Conservation (phyloP, 1,139 yeast species). For the Candida mesenterica region DNA sequence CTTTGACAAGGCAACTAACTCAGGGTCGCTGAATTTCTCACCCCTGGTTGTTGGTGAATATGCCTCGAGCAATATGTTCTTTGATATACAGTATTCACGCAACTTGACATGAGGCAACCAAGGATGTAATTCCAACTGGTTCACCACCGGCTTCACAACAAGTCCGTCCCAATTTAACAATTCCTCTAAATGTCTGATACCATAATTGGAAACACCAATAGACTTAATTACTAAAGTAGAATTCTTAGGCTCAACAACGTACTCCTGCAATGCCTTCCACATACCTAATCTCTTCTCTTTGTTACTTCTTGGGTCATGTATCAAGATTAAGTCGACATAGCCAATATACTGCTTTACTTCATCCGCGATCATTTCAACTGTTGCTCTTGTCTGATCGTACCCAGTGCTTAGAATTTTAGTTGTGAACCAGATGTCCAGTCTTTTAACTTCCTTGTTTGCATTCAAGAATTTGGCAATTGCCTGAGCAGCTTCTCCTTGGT, state of each 20-base stretch:
- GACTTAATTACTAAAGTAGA: conserved; percentile 29
- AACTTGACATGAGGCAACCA: conserved; percentile 42
- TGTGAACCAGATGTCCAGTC: conserved; percentile 39
- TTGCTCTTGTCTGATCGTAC: conserved; percentile 21
- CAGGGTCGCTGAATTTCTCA: conserved; percentile 50
- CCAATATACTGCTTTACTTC: conserved; percentile 37
- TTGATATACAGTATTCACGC: conserved; percentile 33
- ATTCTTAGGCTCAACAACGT: conserved; percentile 27
- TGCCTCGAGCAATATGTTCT: conserved; percentile 58
- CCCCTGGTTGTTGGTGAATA: conserved; percentile 75
- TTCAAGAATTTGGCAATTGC: conserved; percentile 44
- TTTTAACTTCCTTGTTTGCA: conserved; percentile 32
- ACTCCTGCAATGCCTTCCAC: conserved; percentile 43
- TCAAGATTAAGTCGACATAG: conserved; percentile 8
- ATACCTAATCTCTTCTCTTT: conserved; percentile 35
- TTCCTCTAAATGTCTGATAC: conserved; percentile 35
- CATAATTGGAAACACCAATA: conserved; percentile 11
- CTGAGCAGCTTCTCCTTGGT: conserved; percentile 20
- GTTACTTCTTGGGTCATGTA: conserved; percentile 15
- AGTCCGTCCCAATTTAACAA: conserved; percentile 35
- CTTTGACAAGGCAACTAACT: conserved; percentile 30
- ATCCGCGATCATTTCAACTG: conserved; percentile 16
- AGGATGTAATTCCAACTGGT: conserved; percentile 49
- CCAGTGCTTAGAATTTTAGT: conserved; percentile 25
- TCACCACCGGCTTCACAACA: conserved; percentile 37